A percentile compares a stretch with the other conserved stretches of the same genome.
Evolutionary conservation across 225 moss, liverwort and hornwort species (phyloP).

Genomic region (Antitrichia curtipendula): DNA sequence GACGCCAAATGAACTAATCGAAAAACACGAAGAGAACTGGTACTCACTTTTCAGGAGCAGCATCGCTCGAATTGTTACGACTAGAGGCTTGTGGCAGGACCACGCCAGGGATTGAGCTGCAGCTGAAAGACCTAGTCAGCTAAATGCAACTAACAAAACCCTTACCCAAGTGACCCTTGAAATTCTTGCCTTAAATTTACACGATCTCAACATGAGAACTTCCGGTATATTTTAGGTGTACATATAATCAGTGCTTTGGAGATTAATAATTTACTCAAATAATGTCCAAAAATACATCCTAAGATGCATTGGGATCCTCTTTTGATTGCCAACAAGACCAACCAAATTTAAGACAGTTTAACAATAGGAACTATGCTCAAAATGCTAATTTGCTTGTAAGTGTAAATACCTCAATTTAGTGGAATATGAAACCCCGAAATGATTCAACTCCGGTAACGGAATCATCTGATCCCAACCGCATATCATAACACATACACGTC

Average conservation of each 20-base stretch:
- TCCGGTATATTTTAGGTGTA: neutral
- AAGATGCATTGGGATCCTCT: neutral
- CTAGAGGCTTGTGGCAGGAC: neutral
- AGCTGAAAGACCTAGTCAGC: neutral
- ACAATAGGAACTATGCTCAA: neutral
- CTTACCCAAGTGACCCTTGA: neutral
- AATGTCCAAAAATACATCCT: neutral
- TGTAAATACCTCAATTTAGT: neutral
- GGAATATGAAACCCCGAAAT: neutral
- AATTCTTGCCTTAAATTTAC: neutral
- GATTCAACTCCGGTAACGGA: neutral
- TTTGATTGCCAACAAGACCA: neutral
- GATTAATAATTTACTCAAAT: neutral
- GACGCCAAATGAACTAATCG: neutral
- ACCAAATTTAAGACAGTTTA: neutral
- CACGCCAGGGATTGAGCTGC: neutral
- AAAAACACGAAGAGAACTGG: neutral
- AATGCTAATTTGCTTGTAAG: neutral
- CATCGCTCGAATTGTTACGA: neutral
- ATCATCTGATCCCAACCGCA: conserved; percentile 1
- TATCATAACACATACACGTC: neutral
- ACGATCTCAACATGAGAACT: neutral
- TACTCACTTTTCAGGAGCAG: conserved; percentile 15
- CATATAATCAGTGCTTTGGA: neutral
- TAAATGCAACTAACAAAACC: neutral